Evolutionary conservation across 163 green algal genomes (phyloP).

Genomic region (Chlamydomonas reinhardtii): DNA sequence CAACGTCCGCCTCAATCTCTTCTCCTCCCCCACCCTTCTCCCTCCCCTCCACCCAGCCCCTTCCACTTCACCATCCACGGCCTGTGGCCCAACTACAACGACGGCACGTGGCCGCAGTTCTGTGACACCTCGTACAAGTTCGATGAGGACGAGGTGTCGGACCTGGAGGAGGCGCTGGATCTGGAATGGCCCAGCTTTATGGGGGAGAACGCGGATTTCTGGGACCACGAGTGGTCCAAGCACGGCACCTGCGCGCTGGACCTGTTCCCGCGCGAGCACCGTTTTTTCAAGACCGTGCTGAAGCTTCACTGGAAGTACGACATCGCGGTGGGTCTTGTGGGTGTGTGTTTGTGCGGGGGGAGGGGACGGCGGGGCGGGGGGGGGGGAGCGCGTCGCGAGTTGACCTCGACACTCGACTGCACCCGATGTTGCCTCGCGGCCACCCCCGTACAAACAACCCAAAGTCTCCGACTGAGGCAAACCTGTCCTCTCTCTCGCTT

Average conservation of each 20-base stretch:
- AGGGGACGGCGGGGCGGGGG: not conserved
- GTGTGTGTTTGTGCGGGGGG: not conserved
- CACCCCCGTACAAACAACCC: too few species aligned
- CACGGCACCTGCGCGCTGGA: slow-evolving; percentile 79
- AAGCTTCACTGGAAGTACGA: slow-evolving; percentile 72
- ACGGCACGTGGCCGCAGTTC: slow-evolving; percentile 65
- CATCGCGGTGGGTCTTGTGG: slow-evolving; percentile 57
- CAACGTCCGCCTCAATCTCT: not conserved
- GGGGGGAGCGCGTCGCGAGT: not conserved
- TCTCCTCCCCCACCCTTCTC: too few species aligned
- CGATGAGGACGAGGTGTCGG: slow-evolving; percentile 31
- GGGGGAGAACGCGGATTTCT: slow-evolving; percentile 66
- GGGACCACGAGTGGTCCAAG: slow-evolving; percentile 79
- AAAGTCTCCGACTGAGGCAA: too few species aligned
- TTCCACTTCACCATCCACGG: slow-evolving; percentile 78
- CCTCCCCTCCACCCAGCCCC: not conserved
- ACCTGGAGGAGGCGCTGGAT: slow-evolving; percentile 11
- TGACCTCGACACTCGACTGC: too few species aligned
- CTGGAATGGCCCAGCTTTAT: slow-evolving; percentile 68
- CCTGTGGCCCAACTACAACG: slow-evolving; percentile 75
- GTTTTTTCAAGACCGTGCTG: slow-evolving; percentile 73
- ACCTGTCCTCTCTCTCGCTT: too few species aligned
- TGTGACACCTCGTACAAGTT: slow-evolving; percentile 56
- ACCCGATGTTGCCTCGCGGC: too few species aligned
- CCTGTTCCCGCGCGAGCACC: slow-evolving; percentile 62